phyloP scores from a whole-genome alignment of 768 basidiomycete genomes.

The Tricholoma hemisulphureum region DNA sequence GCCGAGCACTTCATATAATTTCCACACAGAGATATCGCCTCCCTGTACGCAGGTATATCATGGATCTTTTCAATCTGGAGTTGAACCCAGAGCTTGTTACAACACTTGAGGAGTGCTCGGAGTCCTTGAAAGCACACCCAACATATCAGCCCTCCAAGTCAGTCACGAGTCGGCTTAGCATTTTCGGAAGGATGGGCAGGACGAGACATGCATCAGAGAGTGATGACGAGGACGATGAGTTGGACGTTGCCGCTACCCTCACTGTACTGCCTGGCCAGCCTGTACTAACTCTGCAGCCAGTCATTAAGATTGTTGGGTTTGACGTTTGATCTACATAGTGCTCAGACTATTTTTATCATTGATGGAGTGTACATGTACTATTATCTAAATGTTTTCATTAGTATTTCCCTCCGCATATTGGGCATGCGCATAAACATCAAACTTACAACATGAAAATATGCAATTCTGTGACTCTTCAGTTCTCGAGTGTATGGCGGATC shows the following conservation, averaged over 20 bases:
- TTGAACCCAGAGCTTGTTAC: conserved; percentile 62
- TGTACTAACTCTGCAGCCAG: conserved; percentile 55
- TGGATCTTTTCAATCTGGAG: conserved; percentile 89
- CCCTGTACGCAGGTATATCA: conserved; percentile 87
- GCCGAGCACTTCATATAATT: conserved; percentile 82
- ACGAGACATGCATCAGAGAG: conserved; percentile 55
- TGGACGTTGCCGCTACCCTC: conserved; percentile 43
- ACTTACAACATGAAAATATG: too few species aligned
- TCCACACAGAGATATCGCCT: conserved; percentile 88
- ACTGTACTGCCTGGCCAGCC: conserved; percentile 43
- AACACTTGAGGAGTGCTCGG: conserved; percentile 51
- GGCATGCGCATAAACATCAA: too few species aligned
- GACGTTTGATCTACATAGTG: conserved; percentile 22
- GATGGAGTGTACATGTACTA: neutral
- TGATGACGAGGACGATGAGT: conserved; percentile 54
- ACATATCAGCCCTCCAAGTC: conserved; percentile 38
- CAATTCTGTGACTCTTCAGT: too few species aligned
- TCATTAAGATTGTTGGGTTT: conserved; percentile 63
- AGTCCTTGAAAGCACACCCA: conserved; percentile 47
- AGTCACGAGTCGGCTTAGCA: conserved; percentile 54
- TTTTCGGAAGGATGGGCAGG: conserved; percentile 56
- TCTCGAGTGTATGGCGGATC: too few species aligned
- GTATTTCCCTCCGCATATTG: too few species aligned
- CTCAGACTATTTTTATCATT: neutral
- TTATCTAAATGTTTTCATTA: too few species aligned